These are phyloP conservation scores for Misopates orontium DNA, from an alignment of 257 asterid species.

Conservation along the genomic window DNA sequence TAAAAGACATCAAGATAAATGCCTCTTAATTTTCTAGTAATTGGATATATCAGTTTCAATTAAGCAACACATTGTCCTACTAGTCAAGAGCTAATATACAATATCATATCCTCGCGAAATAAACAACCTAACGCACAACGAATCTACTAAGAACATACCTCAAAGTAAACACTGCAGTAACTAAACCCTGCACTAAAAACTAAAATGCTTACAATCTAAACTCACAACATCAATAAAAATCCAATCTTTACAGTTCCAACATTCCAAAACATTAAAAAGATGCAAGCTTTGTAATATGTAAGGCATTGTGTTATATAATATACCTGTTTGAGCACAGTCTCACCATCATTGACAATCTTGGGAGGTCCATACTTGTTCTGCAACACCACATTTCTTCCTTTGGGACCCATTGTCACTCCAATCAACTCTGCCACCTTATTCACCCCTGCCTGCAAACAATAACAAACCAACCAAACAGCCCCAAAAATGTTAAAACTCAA, in stretches of 20 bases:
- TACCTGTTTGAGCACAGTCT: conserved; percentile 90
- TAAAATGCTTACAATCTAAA: too few species aligned
- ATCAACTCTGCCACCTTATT: conserved; percentile 75
- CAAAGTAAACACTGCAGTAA: background rate
- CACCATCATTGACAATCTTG: conserved; percentile 89
- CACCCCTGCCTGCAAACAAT: conserved; percentile 65
- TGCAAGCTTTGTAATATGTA: background rate
- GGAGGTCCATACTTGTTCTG: conserved; percentile 95
- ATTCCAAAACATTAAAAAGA: background rate
- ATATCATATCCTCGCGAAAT: background rate
- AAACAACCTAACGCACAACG: background rate
- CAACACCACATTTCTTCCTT: conserved; percentile 90
- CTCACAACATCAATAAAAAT: background rate
- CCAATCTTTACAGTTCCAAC: background rate
- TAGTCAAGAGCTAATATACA: background rate
- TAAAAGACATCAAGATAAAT: too few species aligned
- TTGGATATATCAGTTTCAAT: background rate
- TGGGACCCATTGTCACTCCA: conserved; percentile 88
- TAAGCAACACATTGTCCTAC: background rate
- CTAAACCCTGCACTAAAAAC: background rate
- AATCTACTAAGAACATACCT: background rate
- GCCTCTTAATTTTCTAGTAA: too few species aligned
- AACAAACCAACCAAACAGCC: background rate
- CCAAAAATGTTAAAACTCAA: background rate
- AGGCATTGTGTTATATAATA: background rate